phyloP scores from a whole-genome alignment of 805 yeast species.

The Saccharomyces eubayanus region DNA sequence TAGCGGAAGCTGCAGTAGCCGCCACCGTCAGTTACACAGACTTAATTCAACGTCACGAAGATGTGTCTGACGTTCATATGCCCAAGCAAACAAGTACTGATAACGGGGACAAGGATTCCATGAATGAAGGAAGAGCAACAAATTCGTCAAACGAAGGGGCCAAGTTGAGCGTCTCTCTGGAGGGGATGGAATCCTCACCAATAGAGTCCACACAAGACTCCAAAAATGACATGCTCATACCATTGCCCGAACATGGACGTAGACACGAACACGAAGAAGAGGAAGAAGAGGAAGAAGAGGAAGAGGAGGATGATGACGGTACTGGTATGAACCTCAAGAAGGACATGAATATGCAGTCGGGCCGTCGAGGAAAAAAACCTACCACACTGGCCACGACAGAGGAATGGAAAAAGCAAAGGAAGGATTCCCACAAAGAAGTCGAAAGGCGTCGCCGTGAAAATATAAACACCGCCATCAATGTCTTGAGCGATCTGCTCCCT shows the following conservation, averaged over 20 bases:
- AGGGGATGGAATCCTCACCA: not conserved
- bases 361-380: conserved; percentile 25
- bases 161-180: not conserved
- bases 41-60: conserved; percentile 9
- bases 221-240: not conserved
- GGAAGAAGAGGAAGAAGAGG: conserved; percentile 1
- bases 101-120: not conserved
- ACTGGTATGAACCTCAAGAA: not conserved
- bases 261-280: not conserved
- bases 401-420: conserved; percentile 44
- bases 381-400: conserved; percentile 25
- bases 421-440: conserved; percentile 90
- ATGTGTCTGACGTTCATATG: not conserved
- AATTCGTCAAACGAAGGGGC: not conserved
- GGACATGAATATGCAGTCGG: conserved; percentile 2
- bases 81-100: not conserved
- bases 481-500: conserved; percentile 69
- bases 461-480: conserved; percentile 80
- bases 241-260: not conserved
- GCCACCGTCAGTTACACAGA: conserved; percentile 11
- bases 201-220: not conserved
- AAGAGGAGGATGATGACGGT: not conserved
- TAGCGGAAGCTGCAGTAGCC: conserved; percentile 10
- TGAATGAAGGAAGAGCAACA: not conserved
- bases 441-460: conserved; percentile 87